These are phyloP conservation scores for Blastocystis sp. DNA, from an alignment of 352 stramenopile species.

Conservation along the genomic window DNA sequence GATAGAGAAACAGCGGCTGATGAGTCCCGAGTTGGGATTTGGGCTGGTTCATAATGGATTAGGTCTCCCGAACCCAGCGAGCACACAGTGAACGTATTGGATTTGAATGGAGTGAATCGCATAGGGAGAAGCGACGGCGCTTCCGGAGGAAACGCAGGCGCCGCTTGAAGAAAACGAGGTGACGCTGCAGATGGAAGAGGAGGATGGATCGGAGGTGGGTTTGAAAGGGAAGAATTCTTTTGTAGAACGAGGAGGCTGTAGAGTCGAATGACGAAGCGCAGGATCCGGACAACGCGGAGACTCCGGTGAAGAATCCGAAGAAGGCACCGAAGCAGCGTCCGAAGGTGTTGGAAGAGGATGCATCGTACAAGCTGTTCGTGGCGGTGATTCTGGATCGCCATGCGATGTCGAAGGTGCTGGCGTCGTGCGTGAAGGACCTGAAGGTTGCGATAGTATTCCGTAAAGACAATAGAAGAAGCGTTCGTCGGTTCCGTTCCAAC, in stretches of 20 bases:
- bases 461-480: neutral
- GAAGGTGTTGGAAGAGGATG: neutral
- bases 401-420: neutral
- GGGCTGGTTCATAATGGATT: neutral
- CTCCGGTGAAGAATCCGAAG: neutral
- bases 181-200: neutral
- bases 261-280: too few relatives aligned
- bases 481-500: neutral
- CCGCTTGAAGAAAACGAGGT: neutral
- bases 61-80: neutral
- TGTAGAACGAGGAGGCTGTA: neutral
- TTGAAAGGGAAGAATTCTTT: neutral
- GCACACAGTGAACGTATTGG: neutral
- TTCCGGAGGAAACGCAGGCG: neutral
- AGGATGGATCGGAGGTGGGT: neutral
- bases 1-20: neutral
- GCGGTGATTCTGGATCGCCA: neutral
- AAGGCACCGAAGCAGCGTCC: neutral
- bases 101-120: neutral
- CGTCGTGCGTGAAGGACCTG: constrained; percentile 2
- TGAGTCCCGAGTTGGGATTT: too few relatives aligned
- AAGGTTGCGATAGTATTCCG: neutral
- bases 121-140: neutral
- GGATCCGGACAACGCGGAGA: neutral
- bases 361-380: constrained; percentile 4